Conservation (phyloP, 2,329 filamentous ascomycete species). For the Trichoderma lentiforme region DNA sequence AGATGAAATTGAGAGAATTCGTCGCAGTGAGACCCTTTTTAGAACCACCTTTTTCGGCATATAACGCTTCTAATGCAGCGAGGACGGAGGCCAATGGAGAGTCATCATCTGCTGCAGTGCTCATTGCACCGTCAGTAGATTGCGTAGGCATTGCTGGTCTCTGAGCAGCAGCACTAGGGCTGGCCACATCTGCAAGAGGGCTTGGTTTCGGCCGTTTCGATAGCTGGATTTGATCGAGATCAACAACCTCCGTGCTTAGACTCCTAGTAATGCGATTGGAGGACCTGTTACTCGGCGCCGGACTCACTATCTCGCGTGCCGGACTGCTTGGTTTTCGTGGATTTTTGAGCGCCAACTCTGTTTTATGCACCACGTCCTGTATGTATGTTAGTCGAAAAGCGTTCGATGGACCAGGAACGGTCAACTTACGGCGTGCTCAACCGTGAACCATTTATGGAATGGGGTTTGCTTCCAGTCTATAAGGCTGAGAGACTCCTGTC, state of each 20-base stretch:
- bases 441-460: slow-evolving; percentile 49
- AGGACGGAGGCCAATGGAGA: slow-evolving; percentile 30
- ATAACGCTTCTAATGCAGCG: slow-evolving; percentile 26
- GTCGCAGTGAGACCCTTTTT: slow-evolving; percentile 26
- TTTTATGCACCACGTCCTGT: slow-evolving; percentile 29
- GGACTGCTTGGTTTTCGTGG: slow-evolving; percentile 23
- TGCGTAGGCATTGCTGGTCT: background rate
- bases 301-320: slow-evolving; percentile 20
- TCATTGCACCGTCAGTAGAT: background rate
- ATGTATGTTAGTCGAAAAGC: background rate
- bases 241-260: slow-evolving; percentile 19
- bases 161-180: background rate
- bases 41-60: background rate
- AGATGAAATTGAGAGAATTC: slow-evolving; percentile 30
- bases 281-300: slow-evolving; percentile 17
- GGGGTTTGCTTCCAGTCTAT: slow-evolving; percentile 44
- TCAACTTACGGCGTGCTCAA: slow-evolving; percentile 38
- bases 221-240: background rate
- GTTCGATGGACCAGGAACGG: background rate
- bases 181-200: background rate
- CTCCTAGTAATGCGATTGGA: slow-evolving; percentile 16
- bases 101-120: slow-evolving; percentile 13
- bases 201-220: slow-evolving; percentile 3
- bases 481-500: slow-evolving; percentile 33
- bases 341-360: slow-evolving; percentile 24